phyloP scores from a whole-genome alignment of 768 basidiomycete genomes.

The Tulasnella sp. region DNA sequence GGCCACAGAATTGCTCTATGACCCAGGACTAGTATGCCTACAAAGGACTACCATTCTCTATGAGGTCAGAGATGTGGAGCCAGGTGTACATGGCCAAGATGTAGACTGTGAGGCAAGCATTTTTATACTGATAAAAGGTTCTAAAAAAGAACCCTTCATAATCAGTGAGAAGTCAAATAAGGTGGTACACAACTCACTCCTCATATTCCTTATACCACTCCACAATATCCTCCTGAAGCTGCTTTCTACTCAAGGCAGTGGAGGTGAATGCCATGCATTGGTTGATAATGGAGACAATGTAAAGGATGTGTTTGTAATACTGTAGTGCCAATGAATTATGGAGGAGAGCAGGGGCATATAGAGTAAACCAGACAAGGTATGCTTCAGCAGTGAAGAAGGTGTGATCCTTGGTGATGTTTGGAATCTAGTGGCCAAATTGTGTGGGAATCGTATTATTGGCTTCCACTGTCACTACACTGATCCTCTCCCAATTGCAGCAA shows the following conservation, averaged over 20 bases:
- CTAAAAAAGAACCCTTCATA: neutral
- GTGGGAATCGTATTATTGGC: constrained; percentile 28
- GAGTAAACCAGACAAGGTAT: constrained; percentile 32
- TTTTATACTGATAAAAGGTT: constrained; percentile 3
- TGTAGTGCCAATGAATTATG: constrained; percentile 24
- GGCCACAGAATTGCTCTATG: constrained; percentile 8
- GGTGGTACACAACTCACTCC: neutral
- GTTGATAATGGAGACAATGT: constrained; percentile 30
- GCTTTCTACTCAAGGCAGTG: constrained; percentile 26
- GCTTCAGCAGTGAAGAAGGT: constrained; percentile 29
- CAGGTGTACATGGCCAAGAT: neutral
- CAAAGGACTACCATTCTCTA: neutral
- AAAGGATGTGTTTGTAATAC: constrained; percentile 35
- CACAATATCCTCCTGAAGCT: constrained; percentile 17
- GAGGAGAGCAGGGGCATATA: constrained; percentile 32
- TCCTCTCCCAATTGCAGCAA: neutral
- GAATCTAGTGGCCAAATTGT: constrained; percentile 27
- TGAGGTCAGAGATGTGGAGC: constrained; percentile 4
- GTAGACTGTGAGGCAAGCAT: neutral
- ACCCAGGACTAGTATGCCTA: constrained; percentile 4
- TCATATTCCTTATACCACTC: neutral
- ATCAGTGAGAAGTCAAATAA: neutral
- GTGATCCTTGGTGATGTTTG: constrained; percentile 27
- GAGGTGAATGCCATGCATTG: constrained; percentile 22
- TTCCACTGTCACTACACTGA: neutral